phyloP scores from a whole-genome alignment of 2,329 filamentous ascomycete genomes.

The Trichoderma sp. region DNA sequence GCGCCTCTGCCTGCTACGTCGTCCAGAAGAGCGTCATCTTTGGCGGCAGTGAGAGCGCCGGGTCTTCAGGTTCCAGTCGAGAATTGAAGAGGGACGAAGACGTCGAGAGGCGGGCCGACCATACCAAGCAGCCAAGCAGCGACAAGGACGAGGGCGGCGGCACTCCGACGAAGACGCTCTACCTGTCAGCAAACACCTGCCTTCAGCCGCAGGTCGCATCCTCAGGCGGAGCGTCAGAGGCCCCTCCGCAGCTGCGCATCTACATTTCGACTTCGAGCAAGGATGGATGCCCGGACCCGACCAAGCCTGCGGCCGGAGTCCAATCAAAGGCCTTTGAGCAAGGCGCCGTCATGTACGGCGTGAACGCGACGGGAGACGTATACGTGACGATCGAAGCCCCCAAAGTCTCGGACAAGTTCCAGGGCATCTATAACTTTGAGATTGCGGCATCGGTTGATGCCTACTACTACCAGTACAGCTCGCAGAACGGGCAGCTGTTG shows the following conservation, averaged over 20 bases:
- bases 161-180: constrained; percentile 55
- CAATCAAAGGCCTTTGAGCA: constrained; percentile 56
- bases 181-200: constrained; percentile 86
- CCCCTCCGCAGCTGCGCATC: constrained; percentile 72
- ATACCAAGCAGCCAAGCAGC: background rate
- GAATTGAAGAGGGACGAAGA: constrained; percentile 22
- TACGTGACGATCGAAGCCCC: constrained; percentile 78
- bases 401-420: constrained; percentile 59
- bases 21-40: constrained; percentile 39
- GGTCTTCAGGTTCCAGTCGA: constrained; percentile 26
- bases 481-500: constrained; percentile 57
- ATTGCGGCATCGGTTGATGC: constrained; percentile 80
- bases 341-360: constrained; percentile 68
- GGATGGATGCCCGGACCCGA: constrained; percentile 37
- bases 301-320: constrained; percentile 31
- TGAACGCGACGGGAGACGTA: constrained; percentile 66
- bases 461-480: constrained; percentile 68
- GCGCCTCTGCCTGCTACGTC: constrained; percentile 55
- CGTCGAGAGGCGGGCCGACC: background rate
- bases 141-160: constrained; percentile 39
- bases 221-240: constrained; percentile 9
- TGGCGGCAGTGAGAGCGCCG: constrained; percentile 31
- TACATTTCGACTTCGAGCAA: constrained; percentile 66
- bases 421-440: constrained; percentile 75
- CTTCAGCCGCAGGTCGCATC: constrained; percentile 63